Evolutionary conservation across 495 filamentous ascomycete genomes (phyloP).

Genomic region (Penicillium malachiteum): DNA sequence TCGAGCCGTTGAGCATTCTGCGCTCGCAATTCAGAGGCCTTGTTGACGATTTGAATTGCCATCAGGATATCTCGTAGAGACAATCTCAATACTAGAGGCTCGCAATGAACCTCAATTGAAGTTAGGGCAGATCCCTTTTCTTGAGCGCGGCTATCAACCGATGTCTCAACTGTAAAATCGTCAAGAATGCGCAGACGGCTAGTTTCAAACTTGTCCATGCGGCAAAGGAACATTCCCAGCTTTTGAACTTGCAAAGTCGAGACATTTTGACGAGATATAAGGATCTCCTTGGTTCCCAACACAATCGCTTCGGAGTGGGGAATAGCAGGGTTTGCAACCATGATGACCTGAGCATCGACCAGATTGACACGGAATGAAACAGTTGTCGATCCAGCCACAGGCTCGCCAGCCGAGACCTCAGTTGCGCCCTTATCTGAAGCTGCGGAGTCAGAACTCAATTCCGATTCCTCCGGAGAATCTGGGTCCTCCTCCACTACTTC

Average conservation of each 20-base stretch:
- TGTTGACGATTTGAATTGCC: slow-evolving; percentile 87
- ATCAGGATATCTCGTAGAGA: slow-evolving; percentile 93
- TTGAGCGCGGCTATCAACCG: slow-evolving; percentile 74
- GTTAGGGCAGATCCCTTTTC: slow-evolving; percentile 66
- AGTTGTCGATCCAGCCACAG: slow-evolving; percentile 56
- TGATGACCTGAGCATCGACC: slow-evolving; percentile 91
- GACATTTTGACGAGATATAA: slow-evolving; percentile 91
- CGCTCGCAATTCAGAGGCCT: slow-evolving; percentile 81
- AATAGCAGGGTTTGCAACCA: slow-evolving; percentile 90
- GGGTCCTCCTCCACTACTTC: slow-evolving; percentile 51
- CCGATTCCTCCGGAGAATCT: slow-evolving; percentile 57
- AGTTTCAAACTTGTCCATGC: slow-evolving; percentile 94
- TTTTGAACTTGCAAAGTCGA: slow-evolving; percentile 87
- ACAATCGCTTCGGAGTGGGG: slow-evolving; percentile 93
- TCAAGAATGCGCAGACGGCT: slow-evolving; percentile 86
- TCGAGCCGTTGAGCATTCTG: slow-evolving; percentile 45
- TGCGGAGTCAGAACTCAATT: slow-evolving; percentile 55
- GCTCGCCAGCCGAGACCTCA: slow-evolving; percentile 22
- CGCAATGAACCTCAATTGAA: slow-evolving; percentile 81
- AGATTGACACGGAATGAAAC: slow-evolving; percentile 91
- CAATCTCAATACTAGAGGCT: slow-evolving; percentile 88
- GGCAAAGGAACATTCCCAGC: slow-evolving; percentile 96
- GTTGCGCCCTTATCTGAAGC: slow-evolving; percentile 30
- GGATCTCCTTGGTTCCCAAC: slow-evolving; percentile 86
- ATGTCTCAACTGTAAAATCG: slow-evolving; percentile 88